Conservation (phyloP, 2,329 filamentous ascomycete genomes). For the Shiraia sp. region DNA sequence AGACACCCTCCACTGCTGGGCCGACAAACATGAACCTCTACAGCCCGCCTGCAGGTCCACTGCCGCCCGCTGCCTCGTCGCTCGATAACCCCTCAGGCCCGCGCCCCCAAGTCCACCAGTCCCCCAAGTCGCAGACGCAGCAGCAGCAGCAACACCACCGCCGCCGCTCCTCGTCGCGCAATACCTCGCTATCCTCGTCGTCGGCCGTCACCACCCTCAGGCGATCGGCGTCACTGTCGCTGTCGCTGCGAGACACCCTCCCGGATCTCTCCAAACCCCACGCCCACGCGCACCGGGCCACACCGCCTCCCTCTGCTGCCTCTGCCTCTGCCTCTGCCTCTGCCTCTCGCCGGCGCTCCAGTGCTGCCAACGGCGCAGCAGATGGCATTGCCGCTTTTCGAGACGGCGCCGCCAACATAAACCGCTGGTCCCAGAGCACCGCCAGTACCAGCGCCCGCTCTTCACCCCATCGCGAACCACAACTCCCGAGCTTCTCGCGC, state of each 20-base stretch:
- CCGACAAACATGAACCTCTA: constrained; percentile 3
- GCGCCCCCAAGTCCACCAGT: constrained; percentile 16
- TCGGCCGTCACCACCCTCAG: constrained; percentile 48
- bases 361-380: constrained; percentile 44
- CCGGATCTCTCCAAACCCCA: constrained; percentile 26
- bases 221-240: constrained; percentile 48
- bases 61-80: background rate
- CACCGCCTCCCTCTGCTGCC: constrained; percentile 24
- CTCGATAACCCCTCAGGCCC: background rate
- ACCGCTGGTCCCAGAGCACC: constrained; percentile 64
- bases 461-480: constrained; percentile 21
- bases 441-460: constrained; percentile 54
- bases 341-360: constrained; percentile 43
- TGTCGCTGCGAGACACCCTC: constrained; percentile 38
- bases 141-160: constrained; percentile 6
- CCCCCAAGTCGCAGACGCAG: constrained; percentile 11
- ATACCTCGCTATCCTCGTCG: constrained; percentile 51
- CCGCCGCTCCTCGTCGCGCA: constrained; percentile 44
- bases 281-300: constrained; percentile 17
- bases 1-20: constrained; percentile 1
- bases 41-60: background rate
- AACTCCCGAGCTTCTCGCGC: constrained; percentile 36
- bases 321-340: constrained; percentile 18
- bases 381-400: constrained; percentile 44
- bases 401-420: constrained; percentile 55